Evolutionary conservation across 202 grass and related monocot species (phyloP).

Genomic region (Setaria italica): DNA sequence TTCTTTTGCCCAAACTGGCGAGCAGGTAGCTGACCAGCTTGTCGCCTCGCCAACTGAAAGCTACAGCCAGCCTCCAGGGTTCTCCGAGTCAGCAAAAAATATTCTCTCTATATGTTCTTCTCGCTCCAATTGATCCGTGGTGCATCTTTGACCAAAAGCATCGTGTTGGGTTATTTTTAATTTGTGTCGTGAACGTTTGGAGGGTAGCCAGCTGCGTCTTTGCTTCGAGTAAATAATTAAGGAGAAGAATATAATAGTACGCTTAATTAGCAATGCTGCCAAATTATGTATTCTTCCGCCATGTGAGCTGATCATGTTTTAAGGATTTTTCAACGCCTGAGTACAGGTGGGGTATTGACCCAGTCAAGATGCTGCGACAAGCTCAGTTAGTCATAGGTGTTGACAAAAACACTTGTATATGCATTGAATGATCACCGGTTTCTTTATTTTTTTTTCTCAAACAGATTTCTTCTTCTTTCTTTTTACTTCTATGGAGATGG

Average conservation of each 20-base stretch:
- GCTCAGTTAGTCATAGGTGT: conserved; percentile 2
- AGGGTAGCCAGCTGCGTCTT: background rate
- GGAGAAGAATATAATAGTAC: background rate
- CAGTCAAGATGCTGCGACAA: conserved; percentile 25
- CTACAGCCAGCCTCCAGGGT: background rate
- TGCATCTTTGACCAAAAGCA: conserved; percentile 24
- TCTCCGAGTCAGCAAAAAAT: background rate
- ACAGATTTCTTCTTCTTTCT: background rate
- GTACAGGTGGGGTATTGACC: background rate
- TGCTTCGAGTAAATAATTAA: background rate
- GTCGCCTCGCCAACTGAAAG: conserved; percentile 17
- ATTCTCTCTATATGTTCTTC: background rate
- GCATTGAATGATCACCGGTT: background rate
- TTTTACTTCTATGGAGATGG: background rate
- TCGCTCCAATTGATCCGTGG: background rate
- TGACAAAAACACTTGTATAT: conserved; percentile 6
- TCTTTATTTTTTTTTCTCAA: background rate
- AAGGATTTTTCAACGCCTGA: conserved; percentile 15
- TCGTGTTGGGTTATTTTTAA: background rate
- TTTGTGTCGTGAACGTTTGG: background rate
- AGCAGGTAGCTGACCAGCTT: background rate
- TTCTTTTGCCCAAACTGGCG: background rate
- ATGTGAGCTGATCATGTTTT: background rate
- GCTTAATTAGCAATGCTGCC: too few relatives aligned
- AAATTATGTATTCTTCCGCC: background rate